These are phyloP conservation scores for Fraxinus xanthoxyloides DNA, from an alignment of 305 asterid species.

Conservation along the genomic window DNA sequence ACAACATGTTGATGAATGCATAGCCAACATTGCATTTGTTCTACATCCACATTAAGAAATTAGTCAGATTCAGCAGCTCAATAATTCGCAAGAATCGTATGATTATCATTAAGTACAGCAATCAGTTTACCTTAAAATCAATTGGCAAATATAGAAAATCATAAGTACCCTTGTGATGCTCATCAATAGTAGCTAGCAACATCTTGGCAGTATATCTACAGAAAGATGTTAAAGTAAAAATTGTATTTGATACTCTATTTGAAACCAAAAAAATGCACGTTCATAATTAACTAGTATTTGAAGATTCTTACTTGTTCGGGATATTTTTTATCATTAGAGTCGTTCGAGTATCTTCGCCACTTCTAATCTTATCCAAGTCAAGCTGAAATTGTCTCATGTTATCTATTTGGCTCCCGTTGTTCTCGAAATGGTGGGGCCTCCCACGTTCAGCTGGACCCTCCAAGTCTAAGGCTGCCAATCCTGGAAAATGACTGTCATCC, in stretches of 20 bases:
- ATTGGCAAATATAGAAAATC: slow-evolving; percentile 83
- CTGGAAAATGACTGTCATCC: slow-evolving; percentile 34
- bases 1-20: slow-evolving; percentile 75
- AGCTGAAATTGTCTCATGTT: slow-evolving; percentile 48
- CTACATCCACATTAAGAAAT: slow-evolving; percentile 37
- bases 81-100: background rate
- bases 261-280: background rate
- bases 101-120: background rate
- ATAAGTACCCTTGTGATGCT: slow-evolving; percentile 57
- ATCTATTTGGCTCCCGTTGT: slow-evolving; percentile 42
- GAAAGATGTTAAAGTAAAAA: background rate
- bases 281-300: background rate
- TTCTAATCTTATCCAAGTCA: slow-evolving; percentile 55
- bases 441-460: slow-evolving; percentile 45
- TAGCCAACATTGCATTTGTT: slow-evolving; percentile 87
- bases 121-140: slow-evolving; percentile 61
- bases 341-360: slow-evolving; percentile 64
- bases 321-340: slow-evolving; percentile 77
- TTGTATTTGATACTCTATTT: slow-evolving; percentile 6
- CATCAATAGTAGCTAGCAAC: slow-evolving; percentile 69
- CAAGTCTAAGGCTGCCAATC: slow-evolving; percentile 25
- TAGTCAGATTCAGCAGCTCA: background rate
- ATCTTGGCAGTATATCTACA: slow-evolving; percentile 79
- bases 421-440: slow-evolving; percentile 34
- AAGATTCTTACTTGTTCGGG: slow-evolving; percentile 63